Evolutionary conservation across 106 monocot species (phyloP).

Genomic region (Platanthera guangdongensis): DNA sequence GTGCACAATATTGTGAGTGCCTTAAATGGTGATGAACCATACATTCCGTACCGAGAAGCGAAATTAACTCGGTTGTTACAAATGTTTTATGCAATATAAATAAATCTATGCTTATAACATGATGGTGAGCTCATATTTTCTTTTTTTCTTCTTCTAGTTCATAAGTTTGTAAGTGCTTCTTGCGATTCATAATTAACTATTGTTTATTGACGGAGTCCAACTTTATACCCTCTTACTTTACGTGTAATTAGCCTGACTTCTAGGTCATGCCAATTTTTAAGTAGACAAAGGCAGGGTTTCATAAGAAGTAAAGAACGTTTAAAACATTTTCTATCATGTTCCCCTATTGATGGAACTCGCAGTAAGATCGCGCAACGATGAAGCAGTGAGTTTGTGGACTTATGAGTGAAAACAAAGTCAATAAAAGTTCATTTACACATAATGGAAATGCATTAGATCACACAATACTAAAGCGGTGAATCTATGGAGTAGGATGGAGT

Average conservation of each 20-base stretch:
- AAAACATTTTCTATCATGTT: constrained; percentile 12
- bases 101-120: constrained; percentile 35
- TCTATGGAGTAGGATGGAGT: too few relatives aligned
- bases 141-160: background rate
- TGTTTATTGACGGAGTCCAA: constrained; percentile 24
- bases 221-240: constrained; percentile 34
- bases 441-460: too few relatives aligned
- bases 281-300: constrained; percentile 16
- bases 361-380: constrained; percentile 10
- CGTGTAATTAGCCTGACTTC: constrained; percentile 36
- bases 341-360: constrained; percentile 11
- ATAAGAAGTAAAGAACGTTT: constrained; percentile 16
- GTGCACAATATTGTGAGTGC: constrained; percentile 49
- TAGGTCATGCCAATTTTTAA: constrained; percentile 37
- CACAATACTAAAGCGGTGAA: too few relatives aligned
- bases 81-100: constrained; percentile 29
- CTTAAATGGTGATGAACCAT: constrained; percentile 29
- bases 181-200: background rate
- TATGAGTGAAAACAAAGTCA: constrained; percentile 15
- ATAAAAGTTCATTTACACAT: background rate
- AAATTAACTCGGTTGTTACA: constrained; percentile 57
- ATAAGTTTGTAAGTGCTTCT: background rate
- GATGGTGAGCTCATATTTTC: constrained; percentile 32
- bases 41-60: constrained; percentile 43
- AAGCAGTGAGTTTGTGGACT: constrained; percentile 10